Conservation (phyloP, 1,284 basidiomycete genomes). For the Sphaerobolus stellatus region DNA sequence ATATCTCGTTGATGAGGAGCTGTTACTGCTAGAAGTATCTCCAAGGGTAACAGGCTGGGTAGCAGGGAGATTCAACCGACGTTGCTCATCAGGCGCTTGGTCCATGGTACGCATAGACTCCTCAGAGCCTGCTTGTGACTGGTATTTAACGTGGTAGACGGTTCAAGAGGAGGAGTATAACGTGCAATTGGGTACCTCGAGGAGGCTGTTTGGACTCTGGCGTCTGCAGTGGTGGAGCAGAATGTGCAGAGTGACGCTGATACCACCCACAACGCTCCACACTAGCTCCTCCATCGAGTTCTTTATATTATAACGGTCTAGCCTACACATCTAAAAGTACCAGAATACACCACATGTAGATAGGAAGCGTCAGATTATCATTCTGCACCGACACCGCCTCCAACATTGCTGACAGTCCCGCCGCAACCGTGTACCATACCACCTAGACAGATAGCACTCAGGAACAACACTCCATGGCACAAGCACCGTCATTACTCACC, state of each 20-base stretch:
- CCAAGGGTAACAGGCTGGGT: conserved; percentile 3
- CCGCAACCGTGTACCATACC: conserved; percentile 54
- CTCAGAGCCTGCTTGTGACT: neutral
- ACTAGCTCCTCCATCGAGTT: neutral
- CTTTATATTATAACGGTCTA: neutral
- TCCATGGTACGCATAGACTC: neutral
- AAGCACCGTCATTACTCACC: conserved; percentile 47
- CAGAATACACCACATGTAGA: conserved; percentile 85
- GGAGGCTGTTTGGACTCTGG: neutral
- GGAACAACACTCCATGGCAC: conserved; percentile 1
- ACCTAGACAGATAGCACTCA: conserved; percentile 38
- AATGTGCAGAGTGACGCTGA: conserved; percentile 1
- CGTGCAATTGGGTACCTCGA: neutral
- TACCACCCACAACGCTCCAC: conserved; percentile 2
- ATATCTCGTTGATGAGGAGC: conserved; percentile 1
- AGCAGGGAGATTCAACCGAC: conserved; percentile 7
- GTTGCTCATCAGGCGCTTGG: conserved; percentile 8
- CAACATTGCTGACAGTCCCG: conserved; percentile 65
- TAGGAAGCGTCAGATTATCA: conserved; percentile 88
- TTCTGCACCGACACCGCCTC: conserved; percentile 92
- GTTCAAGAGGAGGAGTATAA: neutral
- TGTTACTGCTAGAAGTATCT: neutral
- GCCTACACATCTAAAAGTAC: conserved; percentile 39
- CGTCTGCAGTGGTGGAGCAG: conserved; percentile 11
- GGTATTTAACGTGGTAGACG: neutral